Evolutionary conservation across 1,284 basidiomycete genomes (phyloP), one percentile per base, ranked within the genome.

Genomic region (Trametes pubescens): DNA sequence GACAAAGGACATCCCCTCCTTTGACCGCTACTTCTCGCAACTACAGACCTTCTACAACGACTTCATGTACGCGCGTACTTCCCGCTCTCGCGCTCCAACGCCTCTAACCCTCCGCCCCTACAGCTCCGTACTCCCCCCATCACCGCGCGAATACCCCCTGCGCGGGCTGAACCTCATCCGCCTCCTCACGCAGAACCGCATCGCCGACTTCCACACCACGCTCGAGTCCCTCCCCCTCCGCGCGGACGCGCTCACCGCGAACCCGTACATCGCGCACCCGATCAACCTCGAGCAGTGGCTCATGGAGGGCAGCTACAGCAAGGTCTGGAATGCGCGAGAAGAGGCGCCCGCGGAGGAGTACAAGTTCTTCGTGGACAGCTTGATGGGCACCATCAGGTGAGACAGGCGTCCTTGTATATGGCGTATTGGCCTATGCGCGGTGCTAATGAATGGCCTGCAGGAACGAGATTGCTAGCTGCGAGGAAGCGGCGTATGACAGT

Each of bases 121-220:
- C 69, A 94, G 93, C 75, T 81, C 87, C 37, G 79, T 84, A 59
- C 88, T 99, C 22, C 90, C 94, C 0, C 85, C 87, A 2, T 99
- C 97, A 11, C 85, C 89, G 64, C 90, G 92, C 76, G 92, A 97
- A 80, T 92, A 90, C 69, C 88, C 96, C 52, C 89, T 99, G 62
- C 89, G 95, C 54, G 96, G 97, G 1, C 88, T 99, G 26, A 92
- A 97, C 74, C 91, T 99, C 74, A 92, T 99, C 70, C 93, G 95
- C 29, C 88, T 98, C 65, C 88, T 99, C 68, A 95, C 94, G 1
- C 94, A 97, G 77, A 99, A 98, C 79, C 90, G 94, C 74, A 98
- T 99, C 75, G 95, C 97, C 47, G 93, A 97, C 74, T 99, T 99
- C 82, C 98, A 99, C 77, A 98, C 95, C n/a, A 91, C 94, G n/a